Evolutionary conservation across 2,329 filamentous ascomycete species (phyloP), one percentile per base, ranked within the genome.

Genomic region (Claviceps citrina): DNA sequence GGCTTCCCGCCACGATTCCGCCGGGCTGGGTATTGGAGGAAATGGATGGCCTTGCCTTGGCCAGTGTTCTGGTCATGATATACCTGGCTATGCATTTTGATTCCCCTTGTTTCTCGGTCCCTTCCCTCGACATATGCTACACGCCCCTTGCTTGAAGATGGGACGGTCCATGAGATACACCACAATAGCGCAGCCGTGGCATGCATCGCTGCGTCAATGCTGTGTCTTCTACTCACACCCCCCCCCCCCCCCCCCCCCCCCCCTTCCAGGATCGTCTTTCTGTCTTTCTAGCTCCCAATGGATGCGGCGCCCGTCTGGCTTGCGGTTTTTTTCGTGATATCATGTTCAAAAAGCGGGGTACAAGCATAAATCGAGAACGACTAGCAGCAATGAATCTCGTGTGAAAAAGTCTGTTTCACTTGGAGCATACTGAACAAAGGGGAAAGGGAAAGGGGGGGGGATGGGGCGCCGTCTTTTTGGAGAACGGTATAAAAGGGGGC

Each of bases 401-500:
- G 50, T 52, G 55, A 49, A 59, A 55, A 63, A 67, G 63, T 66
- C 61, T 40, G 59, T 57, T 49, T 52, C 51, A 50, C 48, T 52
- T 55, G 51, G 47, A 54, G 51, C 47, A 55, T 51, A 49, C n/a
- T n/a, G n/a, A n/a, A n/a, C n/a, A n/a, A n/a, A 24, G 5, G 22
- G 5, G 8, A 24, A 24, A 24, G 22, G 22, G 22, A 24, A 8
- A 8, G 22, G 22, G 22, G 22, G 22, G 22, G 5, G 5, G 5
- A 49, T 55, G 54, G 54, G 50, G 71, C n/a, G n/a, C n/a, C n/a
- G n/a, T n/a, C n/a, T n/a, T n/a, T n/a, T n/a, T n/a, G n/a, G n/a
- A n/a, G n/a, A n/a, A 67, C 25, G 16, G 64, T 78, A 79, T 79
- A 79, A 79, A 78, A 76, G 63, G 71, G 71, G 59, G 56, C 54